Conservation (phyloP, 2,329 filamentous ascomycete genomes). For the Penicillium nordicum region DNA sequence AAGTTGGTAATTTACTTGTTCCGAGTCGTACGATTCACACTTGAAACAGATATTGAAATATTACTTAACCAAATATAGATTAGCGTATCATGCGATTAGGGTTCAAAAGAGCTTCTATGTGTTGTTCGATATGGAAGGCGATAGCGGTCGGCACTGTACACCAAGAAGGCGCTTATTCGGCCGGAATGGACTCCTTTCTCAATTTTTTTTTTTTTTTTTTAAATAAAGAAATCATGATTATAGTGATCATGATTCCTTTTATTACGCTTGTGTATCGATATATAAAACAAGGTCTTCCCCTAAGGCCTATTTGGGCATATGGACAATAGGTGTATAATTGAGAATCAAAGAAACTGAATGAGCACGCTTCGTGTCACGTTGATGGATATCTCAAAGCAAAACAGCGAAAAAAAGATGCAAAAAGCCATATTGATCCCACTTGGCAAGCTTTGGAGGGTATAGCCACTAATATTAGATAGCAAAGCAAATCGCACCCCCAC, state of each 20-base stretch:
- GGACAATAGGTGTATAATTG: neutral
- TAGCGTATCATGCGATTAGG: too few relatives aligned
- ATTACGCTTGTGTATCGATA: neutral
- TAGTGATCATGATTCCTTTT: neutral
- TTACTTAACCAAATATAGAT: too few relatives aligned
- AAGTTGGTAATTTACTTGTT: too few relatives aligned
- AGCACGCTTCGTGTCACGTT: neutral
- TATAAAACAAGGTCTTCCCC: neutral
- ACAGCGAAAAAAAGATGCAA: too few relatives aligned
- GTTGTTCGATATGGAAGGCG: too few relatives aligned
- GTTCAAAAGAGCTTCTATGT: too few relatives aligned
- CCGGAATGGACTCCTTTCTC: too few relatives aligned
- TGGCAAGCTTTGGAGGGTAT: neutral
- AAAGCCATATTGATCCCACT: neutral
- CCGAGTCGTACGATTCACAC: too few relatives aligned
- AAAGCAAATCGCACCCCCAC: neutral
- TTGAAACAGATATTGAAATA: too few relatives aligned
- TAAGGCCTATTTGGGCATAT: neutral
- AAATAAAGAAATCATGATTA: too few relatives aligned
- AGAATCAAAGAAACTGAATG: neutral
- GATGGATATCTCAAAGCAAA: slow-evolving; percentile 2
- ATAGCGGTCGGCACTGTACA: too few relatives aligned
- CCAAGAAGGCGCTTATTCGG: neutral
- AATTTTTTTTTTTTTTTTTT: too few relatives aligned
- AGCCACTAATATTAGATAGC: neutral